Percentiles rank a stretch among this genome's conserved stretches.
Evolutionary conservation across 1,284 basidiomycete species (phyloP).

Genomic region (Sanghuangporus baumii): DNA sequence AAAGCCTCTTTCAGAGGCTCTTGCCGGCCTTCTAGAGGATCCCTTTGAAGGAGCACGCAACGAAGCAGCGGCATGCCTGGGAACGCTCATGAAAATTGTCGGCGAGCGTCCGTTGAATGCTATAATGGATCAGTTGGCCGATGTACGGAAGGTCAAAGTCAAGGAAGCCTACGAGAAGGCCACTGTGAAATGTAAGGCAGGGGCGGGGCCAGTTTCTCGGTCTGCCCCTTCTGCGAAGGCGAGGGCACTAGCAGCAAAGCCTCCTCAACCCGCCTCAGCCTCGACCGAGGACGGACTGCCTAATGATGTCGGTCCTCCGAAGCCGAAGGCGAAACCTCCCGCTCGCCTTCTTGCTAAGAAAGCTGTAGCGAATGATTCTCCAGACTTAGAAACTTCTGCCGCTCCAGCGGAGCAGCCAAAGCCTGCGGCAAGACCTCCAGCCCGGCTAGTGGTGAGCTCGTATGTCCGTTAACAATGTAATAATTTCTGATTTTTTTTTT

Average conservation of each 20-base stretch:
- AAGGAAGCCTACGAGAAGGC: conserved; percentile 91
- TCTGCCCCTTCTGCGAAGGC: conserved; percentile 30
- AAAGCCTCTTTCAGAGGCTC: conserved; percentile 78
- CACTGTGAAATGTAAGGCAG: conserved; percentile 78
- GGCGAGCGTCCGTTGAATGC: conserved; percentile 91
- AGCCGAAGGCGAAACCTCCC: conserved; percentile 12
- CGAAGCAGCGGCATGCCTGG: conserved; percentile 84
- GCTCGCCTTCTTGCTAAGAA: conserved; percentile 28
- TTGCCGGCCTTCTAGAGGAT: conserved; percentile 81
- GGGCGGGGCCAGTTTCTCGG: conserved; percentile 45
- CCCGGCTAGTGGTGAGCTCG: conserved; percentile 22
- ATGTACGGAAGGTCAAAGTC: conserved; percentile 89
- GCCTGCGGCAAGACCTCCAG: conserved; percentile 23
- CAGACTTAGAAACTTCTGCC: not conserved
- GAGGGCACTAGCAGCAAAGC: conserved; percentile 30
- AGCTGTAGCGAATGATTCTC: conserved; percentile 8
- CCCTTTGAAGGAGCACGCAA: conserved; percentile 87
- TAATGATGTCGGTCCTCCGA: conserved; percentile 9
- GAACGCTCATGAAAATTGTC: conserved; percentile 94
- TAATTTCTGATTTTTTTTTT: not conserved
- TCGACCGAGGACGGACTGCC: conserved; percentile 1
- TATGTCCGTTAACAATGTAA: not conserved
- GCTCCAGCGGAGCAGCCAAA: conserved; percentile 14
- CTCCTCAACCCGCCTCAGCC: not conserved
- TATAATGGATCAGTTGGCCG: conserved; percentile 82